Conservation (phyloP, 257 asterid genomes). For the Parsonsia alboflavescens region DNA sequence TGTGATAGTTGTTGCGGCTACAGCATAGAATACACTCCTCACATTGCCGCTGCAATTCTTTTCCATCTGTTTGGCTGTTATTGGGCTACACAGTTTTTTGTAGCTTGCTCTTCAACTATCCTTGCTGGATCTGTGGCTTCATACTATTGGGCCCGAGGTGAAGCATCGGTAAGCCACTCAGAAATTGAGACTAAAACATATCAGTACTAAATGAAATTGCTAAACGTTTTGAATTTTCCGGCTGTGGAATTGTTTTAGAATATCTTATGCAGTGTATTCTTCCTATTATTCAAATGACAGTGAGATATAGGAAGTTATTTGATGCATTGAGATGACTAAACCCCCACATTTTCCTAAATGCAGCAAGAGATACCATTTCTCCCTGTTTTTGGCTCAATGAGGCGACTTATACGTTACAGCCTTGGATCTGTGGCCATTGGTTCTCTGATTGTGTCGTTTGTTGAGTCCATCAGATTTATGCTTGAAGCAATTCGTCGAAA, state of each 20-base stretch:
- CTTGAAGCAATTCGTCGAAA: slow-evolving; percentile 91
- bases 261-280: background rate
- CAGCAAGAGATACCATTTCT: slow-evolving; percentile 84
- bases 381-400: slow-evolving; percentile 92
- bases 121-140: slow-evolving; percentile 97
- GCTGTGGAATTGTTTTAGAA: background rate
- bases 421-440: slow-evolving; percentile 94
- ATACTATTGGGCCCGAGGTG: slow-evolving; percentile 92
- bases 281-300: background rate
- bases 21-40: slow-evolving; percentile 66
- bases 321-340: background rate
- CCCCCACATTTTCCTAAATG: slow-evolving; percentile 17
- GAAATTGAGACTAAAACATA: background rate
- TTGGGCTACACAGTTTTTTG: slow-evolving; percentile 88
- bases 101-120: slow-evolving; percentile 77
- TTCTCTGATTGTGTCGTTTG: slow-evolving; percentile 65
- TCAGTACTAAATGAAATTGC: background rate
- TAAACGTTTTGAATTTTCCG: background rate
- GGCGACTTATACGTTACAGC: slow-evolving; percentile 76
- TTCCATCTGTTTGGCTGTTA: slow-evolving; percentile 91
- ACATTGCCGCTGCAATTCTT: slow-evolving; percentile 72
- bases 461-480: slow-evolving; percentile 76
- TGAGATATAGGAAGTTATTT: background rate
- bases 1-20: slow-evolving; percentile 96
- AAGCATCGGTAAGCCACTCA: slow-evolving; percentile 53